phyloP scores from a whole-genome alignment of 1,284 basidiomycete genomes.

The Malassezia sp. region DNA sequence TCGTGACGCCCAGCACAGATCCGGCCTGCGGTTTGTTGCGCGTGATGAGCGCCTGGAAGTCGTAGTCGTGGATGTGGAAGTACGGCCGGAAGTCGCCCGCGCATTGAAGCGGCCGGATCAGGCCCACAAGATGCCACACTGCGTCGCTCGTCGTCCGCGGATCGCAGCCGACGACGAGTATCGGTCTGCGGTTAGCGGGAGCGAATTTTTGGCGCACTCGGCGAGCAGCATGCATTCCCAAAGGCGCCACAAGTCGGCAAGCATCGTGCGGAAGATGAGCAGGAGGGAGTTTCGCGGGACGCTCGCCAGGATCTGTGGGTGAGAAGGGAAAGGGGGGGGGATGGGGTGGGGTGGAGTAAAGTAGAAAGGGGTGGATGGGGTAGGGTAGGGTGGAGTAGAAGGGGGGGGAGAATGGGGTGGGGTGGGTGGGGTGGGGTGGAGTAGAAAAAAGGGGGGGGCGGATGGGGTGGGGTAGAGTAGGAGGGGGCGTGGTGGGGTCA shows the following conservation, averaged over 20 bases:
- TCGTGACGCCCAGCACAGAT: constrained; percentile 77
- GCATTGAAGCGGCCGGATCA: constrained; percentile 75
- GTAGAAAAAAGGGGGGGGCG: too few species aligned
- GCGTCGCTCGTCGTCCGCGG: constrained; percentile 71
- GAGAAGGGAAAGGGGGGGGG: too few species aligned
- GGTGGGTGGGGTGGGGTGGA: too few species aligned
- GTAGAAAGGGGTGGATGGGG: too few species aligned
- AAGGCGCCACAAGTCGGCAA: constrained; percentile 63
- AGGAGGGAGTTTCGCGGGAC: constrained; percentile 54
- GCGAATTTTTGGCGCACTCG: too few species aligned
- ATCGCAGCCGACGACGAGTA: constrained; percentile 72
- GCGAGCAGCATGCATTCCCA: constrained; percentile 62
- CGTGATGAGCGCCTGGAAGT: constrained; percentile 65
- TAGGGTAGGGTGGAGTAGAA: too few species aligned
- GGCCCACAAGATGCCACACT: constrained; percentile 56
- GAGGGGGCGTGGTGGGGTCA: too few species aligned
- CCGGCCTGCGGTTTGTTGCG: constrained; percentile 73
- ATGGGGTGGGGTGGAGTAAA: too few species aligned
- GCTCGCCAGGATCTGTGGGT: constrained; percentile 62
- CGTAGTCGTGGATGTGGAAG: constrained; percentile 86
- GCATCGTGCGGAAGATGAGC: constrained; percentile 46
- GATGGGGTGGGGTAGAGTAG: too few species aligned
- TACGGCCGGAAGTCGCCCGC: constrained; percentile 81
- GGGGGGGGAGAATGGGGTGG: too few species aligned
- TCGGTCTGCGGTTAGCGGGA: too few species aligned